Base-by-base conservation (phyloP, 1,139 yeast genomes). In the Diutina scorzettiae region DNA sequence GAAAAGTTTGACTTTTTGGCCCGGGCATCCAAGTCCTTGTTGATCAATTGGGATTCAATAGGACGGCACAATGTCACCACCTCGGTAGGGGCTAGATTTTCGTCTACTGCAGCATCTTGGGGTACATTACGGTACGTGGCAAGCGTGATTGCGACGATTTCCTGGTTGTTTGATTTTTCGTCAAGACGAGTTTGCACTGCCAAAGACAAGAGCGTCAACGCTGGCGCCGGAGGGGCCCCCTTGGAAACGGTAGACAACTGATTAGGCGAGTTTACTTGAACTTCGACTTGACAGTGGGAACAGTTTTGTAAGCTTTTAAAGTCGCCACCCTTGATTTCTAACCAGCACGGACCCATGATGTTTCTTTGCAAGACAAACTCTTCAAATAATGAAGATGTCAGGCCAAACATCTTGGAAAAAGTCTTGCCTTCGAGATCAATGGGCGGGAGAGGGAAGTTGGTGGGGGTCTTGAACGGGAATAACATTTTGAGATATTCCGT, bases 311-410 rank as follows among this genome's bases (percentile, higher is more conserved):
- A 63, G 1, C 77, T 59, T 18, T 61, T 58, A 50, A 84, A 82
- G 49, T 81, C 76, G 39, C 81, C 81, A 41, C 73, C 69, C 36
- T 70, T 65, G 41, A 93, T 67, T 43, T 81, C 81, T 43, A 91
- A 65, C 98, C 98, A 91, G 56, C 98, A 87, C 1, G 99, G 99
- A 5, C 99, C 99, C 96, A 87, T 87, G 36, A 91, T 71, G 49
- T 81, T 79, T 51, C 84, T 73, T 56, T 82, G 85, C 25, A 87
- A 56, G 11, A 86, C 95, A 61, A 91, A 86, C 12, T 86, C 73
- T 62, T 91, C 98, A 59, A 91, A 87, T 33, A 85, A 67, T 45
- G 72, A 71, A 2, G 93, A 63, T 46, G 71, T 75, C 4, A 86
- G 69, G 40, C 98, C 98, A 62, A 89, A 87, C 3, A 86, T 85